Evolutionary conservation across 2,329 filamentous ascomycete genomes (phyloP).

Genomic region (Bipolaris oryzae): DNA sequence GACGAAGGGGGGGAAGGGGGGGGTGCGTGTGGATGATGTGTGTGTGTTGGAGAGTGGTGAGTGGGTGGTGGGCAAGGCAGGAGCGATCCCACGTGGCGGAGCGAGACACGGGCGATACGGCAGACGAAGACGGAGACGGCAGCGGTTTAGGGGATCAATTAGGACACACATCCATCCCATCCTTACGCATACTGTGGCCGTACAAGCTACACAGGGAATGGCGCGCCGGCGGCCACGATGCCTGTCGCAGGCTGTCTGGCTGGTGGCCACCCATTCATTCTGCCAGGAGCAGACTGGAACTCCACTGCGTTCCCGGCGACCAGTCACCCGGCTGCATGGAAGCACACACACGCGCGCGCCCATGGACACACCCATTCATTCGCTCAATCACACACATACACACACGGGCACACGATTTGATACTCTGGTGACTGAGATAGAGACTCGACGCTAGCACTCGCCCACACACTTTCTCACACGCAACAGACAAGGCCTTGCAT

Average conservation of each 20-base stretch:
- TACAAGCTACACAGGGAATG: background rate
- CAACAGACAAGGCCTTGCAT: background rate
- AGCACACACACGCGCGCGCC: background rate
- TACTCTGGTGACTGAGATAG: background rate
- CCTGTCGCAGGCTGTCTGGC: background rate
- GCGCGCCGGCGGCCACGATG: background rate
- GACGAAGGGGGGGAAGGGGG: background rate
- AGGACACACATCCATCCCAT: too few relatives aligned
- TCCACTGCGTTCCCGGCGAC: slow-evolving; percentile 35
- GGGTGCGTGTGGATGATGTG: background rate
- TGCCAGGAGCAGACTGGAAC: background rate
- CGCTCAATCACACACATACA: background rate
- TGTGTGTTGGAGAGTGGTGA: background rate
- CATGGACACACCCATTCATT: background rate
- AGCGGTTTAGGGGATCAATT: background rate
- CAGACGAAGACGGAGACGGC: background rate
- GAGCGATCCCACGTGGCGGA: slow-evolving; percentile 14
- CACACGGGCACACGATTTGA: background rate
- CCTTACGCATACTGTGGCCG: background rate
- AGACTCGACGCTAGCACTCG: background rate
- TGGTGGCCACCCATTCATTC: background rate
- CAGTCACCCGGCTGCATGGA: slow-evolving; percentile 37
- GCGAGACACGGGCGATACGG: slow-evolving; percentile 3
- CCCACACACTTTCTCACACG: background rate
- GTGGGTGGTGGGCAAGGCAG: slow-evolving; percentile 1